Evolutionary conservation across 176 grass and related monocot species (phyloP).

Genomic region (Oryza punctata): DNA sequence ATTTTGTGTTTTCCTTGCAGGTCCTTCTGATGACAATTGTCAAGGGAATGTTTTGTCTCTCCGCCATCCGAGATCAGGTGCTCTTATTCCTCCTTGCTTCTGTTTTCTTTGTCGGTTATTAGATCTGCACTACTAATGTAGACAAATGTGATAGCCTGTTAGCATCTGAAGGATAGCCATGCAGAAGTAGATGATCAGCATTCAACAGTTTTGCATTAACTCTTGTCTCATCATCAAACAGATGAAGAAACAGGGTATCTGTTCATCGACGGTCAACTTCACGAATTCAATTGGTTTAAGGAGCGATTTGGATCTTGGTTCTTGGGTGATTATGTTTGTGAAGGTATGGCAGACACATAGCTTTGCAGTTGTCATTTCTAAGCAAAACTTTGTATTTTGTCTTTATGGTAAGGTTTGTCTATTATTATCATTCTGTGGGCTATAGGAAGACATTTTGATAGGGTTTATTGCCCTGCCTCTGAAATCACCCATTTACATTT

Average conservation of each 20-base stretch:
- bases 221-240: constrained; percentile 40
- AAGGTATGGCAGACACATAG: constrained; percentile 53
- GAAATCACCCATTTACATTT: not conserved
- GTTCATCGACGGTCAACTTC: constrained; percentile 59
- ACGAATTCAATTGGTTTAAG: constrained; percentile 96
- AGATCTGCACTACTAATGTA: not conserved
- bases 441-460: not conserved
- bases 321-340: constrained; percentile 87
- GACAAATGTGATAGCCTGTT: not conserved
- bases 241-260: constrained; percentile 67
- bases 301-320: constrained; percentile 88
- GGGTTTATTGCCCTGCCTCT: not conserved
- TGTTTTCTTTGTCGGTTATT: not conserved
- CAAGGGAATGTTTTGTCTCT: constrained; percentile 64
- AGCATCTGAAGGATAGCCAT: not conserved
- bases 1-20: constrained; percentile 40
- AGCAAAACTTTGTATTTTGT: constrained; percentile 6
- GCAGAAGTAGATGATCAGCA: not conserved
- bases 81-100: not conserved
- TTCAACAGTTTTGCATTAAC: not conserved
- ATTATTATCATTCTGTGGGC: not conserved
- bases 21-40: constrained; percentile 39
- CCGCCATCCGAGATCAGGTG: constrained; percentile 89
- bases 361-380: not conserved
- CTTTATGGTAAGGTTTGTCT: not conserved